These are phyloP conservation scores for Ophiocordyceps sinensis DNA, from an alignment of 2,329 filamentous ascomycete genomes.

Conservation along the genomic window DNA sequence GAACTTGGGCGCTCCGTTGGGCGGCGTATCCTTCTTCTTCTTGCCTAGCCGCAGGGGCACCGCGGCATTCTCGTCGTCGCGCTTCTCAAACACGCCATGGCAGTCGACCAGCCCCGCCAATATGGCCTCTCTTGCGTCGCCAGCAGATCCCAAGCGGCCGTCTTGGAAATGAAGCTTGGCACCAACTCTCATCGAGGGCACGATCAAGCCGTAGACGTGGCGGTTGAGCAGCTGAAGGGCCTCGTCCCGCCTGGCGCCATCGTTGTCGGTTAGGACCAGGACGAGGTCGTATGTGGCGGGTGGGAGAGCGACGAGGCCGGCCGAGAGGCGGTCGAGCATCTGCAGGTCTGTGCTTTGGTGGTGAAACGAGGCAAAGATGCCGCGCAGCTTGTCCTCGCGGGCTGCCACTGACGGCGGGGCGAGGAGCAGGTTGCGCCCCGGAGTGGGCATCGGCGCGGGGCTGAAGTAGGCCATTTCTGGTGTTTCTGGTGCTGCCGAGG, in stretches of 20 bases:
- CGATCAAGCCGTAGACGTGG: slow-evolving; percentile 53
- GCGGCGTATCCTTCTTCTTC: slow-evolving; percentile 19
- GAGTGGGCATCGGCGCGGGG: slow-evolving; percentile 13
- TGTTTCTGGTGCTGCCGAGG: slow-evolving; percentile 11
- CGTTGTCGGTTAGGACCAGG: slow-evolving; percentile 67
- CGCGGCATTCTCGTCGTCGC: slow-evolving; percentile 44
- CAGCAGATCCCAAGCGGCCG: slow-evolving; percentile 32
- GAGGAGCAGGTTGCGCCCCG: slow-evolving; percentile 57
- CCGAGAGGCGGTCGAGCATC: slow-evolving; percentile 88
- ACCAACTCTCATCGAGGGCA: slow-evolving; percentile 54
- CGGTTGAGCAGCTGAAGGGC: slow-evolving; percentile 50
- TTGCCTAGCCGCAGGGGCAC: slow-evolving; percentile 31
- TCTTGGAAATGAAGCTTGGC: slow-evolving; percentile 57
- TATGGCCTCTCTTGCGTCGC: slow-evolving; percentile 60
- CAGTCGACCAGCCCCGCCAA: slow-evolving; percentile 62
- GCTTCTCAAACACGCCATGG: slow-evolving; percentile 58
- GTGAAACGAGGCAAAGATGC: slow-evolving; percentile 58
- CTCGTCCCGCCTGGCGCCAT: slow-evolving; percentile 48
- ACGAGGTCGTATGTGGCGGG: slow-evolving; percentile 68
- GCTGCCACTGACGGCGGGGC: slow-evolving; percentile 82
- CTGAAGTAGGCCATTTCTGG: slow-evolving; percentile 38
- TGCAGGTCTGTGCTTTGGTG: slow-evolving; percentile 74
- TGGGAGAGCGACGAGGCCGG: slow-evolving; percentile 67
- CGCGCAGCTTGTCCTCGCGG: slow-evolving; percentile 63
- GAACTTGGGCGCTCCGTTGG: slow-evolving; percentile 41